Evolutionary conservation across 1,284 basidiomycete genomes (phyloP).

Genomic region (Apiotrichum laibachii): DNA sequence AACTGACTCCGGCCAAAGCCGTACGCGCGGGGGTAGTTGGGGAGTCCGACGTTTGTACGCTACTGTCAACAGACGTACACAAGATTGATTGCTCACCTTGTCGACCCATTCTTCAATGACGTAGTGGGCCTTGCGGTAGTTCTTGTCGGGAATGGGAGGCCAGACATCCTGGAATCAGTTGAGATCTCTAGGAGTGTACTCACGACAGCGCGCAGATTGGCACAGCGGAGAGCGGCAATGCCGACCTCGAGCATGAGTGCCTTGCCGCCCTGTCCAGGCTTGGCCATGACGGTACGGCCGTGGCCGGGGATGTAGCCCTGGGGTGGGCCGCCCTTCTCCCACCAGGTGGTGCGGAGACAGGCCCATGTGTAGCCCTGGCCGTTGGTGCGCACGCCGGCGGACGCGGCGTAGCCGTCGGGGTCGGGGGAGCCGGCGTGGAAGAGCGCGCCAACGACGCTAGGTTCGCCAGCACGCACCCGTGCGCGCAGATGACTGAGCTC

Average conservation of each 20-base stretch:
- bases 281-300: constrained; percentile 36
- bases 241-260: constrained; percentile 71
- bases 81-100: constrained; percentile 57
- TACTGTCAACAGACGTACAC: constrained; percentile 7
- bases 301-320: constrained; percentile 47
- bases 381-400: constrained; percentile 41
- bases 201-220: constrained; percentile 64
- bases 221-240: constrained; percentile 71
- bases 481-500: constrained; percentile 66
- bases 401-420: constrained; percentile 13
- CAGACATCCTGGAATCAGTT: constrained; percentile 61
- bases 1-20: constrained; percentile 73
- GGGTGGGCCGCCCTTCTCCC: constrained; percentile 61
- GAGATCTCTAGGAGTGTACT: constrained; percentile 16
- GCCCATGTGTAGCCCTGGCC: constrained; percentile 59
- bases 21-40: constrained; percentile 37
- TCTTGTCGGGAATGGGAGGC: constrained; percentile 73
- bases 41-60: constrained; percentile 44
- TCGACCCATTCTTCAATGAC: constrained; percentile 74
- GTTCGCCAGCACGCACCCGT: constrained; percentile 67
- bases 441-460: constrained; percentile 63
- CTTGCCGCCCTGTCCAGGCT: constrained; percentile 35
- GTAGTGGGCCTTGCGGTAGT: constrained; percentile 80
- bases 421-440: constrained; percentile 56
- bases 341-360: constrained; percentile 70